Conservation (phyloP, 78 protist species). For the Goniomonas avonlea region DNA sequence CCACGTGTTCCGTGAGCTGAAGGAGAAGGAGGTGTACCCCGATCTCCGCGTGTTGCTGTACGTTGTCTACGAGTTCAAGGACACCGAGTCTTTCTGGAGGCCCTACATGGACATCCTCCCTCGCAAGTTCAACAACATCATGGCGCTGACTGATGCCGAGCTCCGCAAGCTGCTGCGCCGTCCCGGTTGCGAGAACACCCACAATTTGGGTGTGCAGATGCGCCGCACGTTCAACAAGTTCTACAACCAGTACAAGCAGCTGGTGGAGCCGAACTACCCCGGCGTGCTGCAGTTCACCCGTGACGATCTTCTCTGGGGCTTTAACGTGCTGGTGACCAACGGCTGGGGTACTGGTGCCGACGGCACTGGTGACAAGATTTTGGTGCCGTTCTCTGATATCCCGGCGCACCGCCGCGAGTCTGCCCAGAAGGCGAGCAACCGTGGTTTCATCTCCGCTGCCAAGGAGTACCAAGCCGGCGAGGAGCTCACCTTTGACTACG, state of each 20-base stretch:
- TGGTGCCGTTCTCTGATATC: conserved; percentile 28
- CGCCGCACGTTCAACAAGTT: conserved; percentile 23
- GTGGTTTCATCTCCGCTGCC: conserved; percentile 27
- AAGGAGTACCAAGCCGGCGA: conserved; percentile 30
- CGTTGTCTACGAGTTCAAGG: conserved; percentile 1
- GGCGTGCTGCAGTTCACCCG: conserved; percentile 24
- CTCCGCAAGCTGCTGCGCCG: conserved; percentile 7
- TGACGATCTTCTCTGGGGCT: conserved; percentile 22
- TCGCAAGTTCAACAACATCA: conserved; percentile 12
- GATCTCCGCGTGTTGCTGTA: conserved; percentile 1
- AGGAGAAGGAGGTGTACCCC: conserved; percentile 2
- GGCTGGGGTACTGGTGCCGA: conserved; percentile 5
- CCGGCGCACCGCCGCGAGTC: conserved; percentile 27
- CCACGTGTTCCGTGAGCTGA: conserved; percentile 13
- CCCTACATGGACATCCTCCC: conserved; percentile 14
- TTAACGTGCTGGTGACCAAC: conserved; percentile 16
- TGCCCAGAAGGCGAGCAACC: conserved; percentile 22
- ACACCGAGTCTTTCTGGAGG: conserved; percentile 4
- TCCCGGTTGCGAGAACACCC: conserved; percentile 28
- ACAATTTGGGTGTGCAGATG: conserved; percentile 29
- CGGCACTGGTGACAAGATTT: conserved; percentile 27
- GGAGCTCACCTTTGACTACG: conserved; percentile 32
- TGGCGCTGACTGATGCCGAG: conserved; percentile 18
- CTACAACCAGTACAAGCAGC: conserved; percentile 25
- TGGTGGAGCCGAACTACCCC: conserved; percentile 18